phyloP scores from a whole-genome alignment of 2,329 filamentous ascomycete species.

The Alternaria longipes region DNA sequence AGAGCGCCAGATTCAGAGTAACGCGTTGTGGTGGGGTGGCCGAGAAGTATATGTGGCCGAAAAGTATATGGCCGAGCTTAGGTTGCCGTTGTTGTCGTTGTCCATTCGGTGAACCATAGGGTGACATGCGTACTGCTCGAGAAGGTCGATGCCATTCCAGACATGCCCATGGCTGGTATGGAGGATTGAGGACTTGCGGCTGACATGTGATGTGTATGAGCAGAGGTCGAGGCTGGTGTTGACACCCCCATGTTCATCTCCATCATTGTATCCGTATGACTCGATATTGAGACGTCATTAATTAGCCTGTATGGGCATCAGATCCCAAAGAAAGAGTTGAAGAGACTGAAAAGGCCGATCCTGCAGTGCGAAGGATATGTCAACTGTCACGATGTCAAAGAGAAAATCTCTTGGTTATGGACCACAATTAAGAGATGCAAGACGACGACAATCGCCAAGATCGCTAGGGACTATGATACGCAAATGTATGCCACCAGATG shows the following conservation, averaged over 20 bases:
- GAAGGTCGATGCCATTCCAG: slow-evolving; percentile 41
- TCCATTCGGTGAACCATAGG: slow-evolving; percentile 42
- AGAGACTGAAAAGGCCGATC: not conserved
- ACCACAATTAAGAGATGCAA: not conserved
- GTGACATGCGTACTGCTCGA: slow-evolving; percentile 39
- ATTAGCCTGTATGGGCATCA: not conserved
- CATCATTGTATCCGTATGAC: not conserved
- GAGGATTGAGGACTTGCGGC: not conserved
- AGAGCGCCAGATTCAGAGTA: no score
- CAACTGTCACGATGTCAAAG: not conserved
- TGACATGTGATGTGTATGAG: not conserved
- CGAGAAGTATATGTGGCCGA: no score
- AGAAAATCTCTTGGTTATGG: not conserved
- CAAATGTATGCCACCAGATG: slow-evolving; percentile 9
- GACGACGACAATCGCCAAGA: not conserved
- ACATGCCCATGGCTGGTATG: slow-evolving; percentile 19
- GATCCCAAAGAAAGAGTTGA: not conserved
- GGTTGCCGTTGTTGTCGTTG: slow-evolving; percentile 32
- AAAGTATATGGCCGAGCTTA: no score
- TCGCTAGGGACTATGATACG: slow-evolving; percentile 13
- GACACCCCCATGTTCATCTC: slow-evolving; percentile 13
- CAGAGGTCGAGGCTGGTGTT: not conserved
- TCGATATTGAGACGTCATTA: not conserved
- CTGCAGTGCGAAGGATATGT: not conserved
- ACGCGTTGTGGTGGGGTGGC: no score